Evolutionary conservation across 129 eudicot species (phyloP), one percentile per base, ranked within the genome.

Genomic region (Lactuca sativa): DNA sequence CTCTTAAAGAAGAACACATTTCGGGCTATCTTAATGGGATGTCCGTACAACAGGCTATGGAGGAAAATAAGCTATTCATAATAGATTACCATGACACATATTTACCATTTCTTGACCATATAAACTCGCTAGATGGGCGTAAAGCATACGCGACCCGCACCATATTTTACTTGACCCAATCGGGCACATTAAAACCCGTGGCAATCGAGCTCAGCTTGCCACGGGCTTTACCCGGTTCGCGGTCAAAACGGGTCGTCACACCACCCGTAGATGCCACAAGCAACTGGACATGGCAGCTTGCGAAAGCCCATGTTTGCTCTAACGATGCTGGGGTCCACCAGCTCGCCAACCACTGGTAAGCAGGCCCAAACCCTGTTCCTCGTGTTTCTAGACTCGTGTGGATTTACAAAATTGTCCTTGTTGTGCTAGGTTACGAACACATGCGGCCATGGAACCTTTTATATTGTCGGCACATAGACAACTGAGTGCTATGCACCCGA

Each of bases 261-360:
- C 95, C 97, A 31, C 90, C 99, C 0, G 76, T 78, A 1, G 92
- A 87, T 60, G 97, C 99, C 72, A 90, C 95, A 54, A 60, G 77
- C 64, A 83, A 83, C 76, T 90, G 99, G 99, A 81, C 77, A 18
- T 93, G 99, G 99, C 88, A 81, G 60, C 76, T 93, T 12, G 97
- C 97, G 9, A 93, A 93, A 75, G 92, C 97, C 63, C 99, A 93
- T 56, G 99, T 90, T 34, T 93, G 97, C 71, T 77, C 99, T 52
- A 93, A 93, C 34, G 99, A 93, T 67, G 97, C 99, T 9, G 97
- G 97, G 31, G 95, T 82, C 43, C 99, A 93, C 78, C 99, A 93
- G 70, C 99, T 93, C 4, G 83, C 82, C 49, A 74, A 93, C 80
- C 99, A 93, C 78, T 93, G 99, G 97, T 92, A 78, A 70, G 63